Evolutionary conservation across 2,329 filamentous ascomycete species (phyloP).

Genomic region (Beauveria sp.): DNA sequence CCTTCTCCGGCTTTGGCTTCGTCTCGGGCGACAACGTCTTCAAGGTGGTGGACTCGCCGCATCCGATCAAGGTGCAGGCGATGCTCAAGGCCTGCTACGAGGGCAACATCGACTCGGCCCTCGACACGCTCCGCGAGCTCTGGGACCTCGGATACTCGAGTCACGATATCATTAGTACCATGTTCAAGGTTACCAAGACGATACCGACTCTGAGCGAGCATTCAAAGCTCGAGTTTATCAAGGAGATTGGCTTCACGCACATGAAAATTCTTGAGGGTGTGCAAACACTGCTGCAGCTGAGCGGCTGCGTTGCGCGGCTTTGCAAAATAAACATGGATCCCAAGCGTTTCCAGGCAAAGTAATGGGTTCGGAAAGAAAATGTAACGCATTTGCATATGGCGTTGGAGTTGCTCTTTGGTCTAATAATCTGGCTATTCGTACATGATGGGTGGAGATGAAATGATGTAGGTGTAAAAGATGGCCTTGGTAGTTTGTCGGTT

Average conservation of each 20-base stretch:
- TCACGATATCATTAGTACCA: constrained; percentile 97
- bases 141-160: constrained; percentile 97
- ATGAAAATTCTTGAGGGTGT: constrained; percentile 99
- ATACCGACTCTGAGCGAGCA: constrained; percentile 89
- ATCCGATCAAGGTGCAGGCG: constrained; percentile 96
- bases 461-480: not conserved
- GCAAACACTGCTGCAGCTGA: constrained; percentile 88
- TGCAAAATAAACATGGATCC: constrained; percentile 97
- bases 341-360: constrained; percentile 57
- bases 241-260: constrained; percentile 97
- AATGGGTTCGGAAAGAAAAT: constrained; percentile 15
- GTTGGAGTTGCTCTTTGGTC: constrained; percentile 22
- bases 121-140: constrained; percentile 80
- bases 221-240: constrained; percentile 93
- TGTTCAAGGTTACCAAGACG: constrained; percentile 98
- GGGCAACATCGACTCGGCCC: constrained; percentile 77
- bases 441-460: constrained; percentile 3
- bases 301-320: constrained; percentile 82
- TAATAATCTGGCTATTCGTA: constrained; percentile 8
- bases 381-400: constrained; percentile 20
- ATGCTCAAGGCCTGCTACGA: constrained; percentile 98
- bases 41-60: constrained; percentile 91
- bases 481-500: not conserved
- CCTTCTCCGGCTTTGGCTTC: constrained; percentile 86
- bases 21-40: constrained; percentile 98